These are phyloP conservation scores for Hyphodiscus hymeniophilus DNA, from an alignment of 495 filamentous ascomycete species.

Conservation along the genomic window DNA sequence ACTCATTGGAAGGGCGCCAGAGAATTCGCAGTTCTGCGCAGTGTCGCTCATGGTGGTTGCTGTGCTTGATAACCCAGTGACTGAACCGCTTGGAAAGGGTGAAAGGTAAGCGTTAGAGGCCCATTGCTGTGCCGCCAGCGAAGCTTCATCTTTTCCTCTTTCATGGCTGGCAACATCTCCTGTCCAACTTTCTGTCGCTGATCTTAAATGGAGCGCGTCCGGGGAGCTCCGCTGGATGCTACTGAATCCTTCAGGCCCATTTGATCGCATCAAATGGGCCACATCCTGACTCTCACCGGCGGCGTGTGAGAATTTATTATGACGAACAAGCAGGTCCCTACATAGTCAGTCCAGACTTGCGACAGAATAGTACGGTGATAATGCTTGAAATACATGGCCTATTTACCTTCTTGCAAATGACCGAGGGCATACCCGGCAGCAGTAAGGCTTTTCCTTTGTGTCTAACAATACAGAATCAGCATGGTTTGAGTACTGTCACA, in stretches of 20 bases:
- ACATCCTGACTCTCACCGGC: background rate
- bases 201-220: background rate
- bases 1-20: background rate
- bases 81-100: background rate
- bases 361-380: background rate
- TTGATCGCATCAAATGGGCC: background rate
- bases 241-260: background rate
- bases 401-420: constrained; percentile 48
- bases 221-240: background rate
- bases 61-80: background rate
- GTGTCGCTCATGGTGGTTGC: background rate
- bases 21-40: background rate
- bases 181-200: background rate
- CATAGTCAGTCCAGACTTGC: constrained; percentile 36
- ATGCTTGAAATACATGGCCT: constrained; percentile 3
- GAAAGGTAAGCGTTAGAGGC: background rate
- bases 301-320: constrained; percentile 60
- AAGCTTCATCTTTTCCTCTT: background rate
- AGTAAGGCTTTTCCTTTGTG: constrained; percentile 47
- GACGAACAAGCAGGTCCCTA: constrained; percentile 63
- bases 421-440: constrained; percentile 44
- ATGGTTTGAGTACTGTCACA: too few relatives aligned
- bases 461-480: constrained; percentile 25
- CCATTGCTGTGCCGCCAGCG: background rate
- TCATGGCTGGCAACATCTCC: background rate